Evolutionary conservation across 2,329 filamentous ascomycete genomes (phyloP), one percentile per base, ranked within the genome.

Genomic region (Lecanosticta acicola): DNA sequence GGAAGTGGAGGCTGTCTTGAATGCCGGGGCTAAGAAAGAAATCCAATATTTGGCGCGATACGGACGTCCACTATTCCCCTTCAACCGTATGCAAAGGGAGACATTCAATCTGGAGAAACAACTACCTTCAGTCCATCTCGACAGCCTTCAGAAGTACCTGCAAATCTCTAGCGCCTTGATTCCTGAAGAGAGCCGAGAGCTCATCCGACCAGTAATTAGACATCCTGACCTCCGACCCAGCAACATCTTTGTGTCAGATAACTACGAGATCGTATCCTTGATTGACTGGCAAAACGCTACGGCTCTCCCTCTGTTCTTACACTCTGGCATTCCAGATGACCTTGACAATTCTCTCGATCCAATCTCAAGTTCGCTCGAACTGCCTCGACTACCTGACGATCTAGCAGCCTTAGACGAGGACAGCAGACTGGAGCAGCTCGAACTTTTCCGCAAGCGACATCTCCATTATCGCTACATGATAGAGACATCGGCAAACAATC

Each of bases 201-300:
- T 63, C 40, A 49, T 35, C 8, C 48, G 45, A n/a, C 46, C 55
- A 17, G 26, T 39, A 10, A 13, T 55, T 11, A 43, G 56, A 33
- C 49, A 50, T 46, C 54, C 53, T 20, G 54, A 56, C 41, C 50
- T 66, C 14, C 51, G 58, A 32, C 61, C 62, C 1, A 59, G 56
- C 46, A 67, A 64, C 46, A 59, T 66, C 17, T 65, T 65, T 39
- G 48, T 64, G 9, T 61, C 55, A 29, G 51, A 62, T 4, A 45
- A 62, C 21, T 55, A 56, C 55, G 35, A 43, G 8, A 52, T 56
- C n/a, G 54, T 49, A 7, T 41, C 19, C 49, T 48, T 72, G 1
- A 68, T 72, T 29, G 68, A 73, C 48, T 72, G 67, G 68, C 67
- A 72, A 52, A 60, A 71, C 50, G 56, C 55, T 33, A 37, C 59